Percentiles rank a stretch among this genome's conserved stretches.
Conservation (phyloP, 768 basidiomycete species). For the Suillus lakei region DNA sequence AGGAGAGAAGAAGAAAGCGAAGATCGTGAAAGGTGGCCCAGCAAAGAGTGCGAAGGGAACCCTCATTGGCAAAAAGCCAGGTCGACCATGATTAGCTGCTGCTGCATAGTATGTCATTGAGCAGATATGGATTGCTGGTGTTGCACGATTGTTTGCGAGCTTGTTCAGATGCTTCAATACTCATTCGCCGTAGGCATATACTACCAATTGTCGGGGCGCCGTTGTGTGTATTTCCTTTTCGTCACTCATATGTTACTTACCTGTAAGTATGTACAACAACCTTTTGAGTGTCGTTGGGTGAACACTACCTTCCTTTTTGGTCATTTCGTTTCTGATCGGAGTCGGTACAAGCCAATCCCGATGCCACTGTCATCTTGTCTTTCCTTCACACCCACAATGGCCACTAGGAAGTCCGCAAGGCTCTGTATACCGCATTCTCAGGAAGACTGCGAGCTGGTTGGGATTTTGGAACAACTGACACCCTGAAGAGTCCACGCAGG, state of each 20-base stretch:
- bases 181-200: background rate
- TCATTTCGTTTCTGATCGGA: conserved; percentile 8
- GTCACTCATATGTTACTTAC: background rate
- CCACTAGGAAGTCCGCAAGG: conserved; percentile 48
- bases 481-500: conserved; percentile 54
- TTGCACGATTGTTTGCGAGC: background rate
- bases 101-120: background rate
- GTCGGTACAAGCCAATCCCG: background rate
- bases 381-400: conserved; percentile 23
- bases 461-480: conserved; percentile 64
- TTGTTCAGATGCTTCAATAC: no score
- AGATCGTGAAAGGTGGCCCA: conserved; percentile 38
- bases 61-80: conserved; percentile 58
- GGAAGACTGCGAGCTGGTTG: conserved; percentile 54
- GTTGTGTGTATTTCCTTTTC: background rate
- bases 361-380: background rate
- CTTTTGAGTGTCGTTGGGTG: background rate
- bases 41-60: conserved; percentile 59
- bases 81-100: conserved; percentile 29
- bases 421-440: conserved; percentile 55
- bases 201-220: background rate
- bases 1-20: conserved; percentile 65
- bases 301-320: conserved; percentile 34
- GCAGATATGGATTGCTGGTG: background rate
- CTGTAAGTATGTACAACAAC: background rate